These are phyloP conservation scores for Daedaleopsis nitida DNA, from an alignment of 768 basidiomycete genomes.

Conservation along the genomic window DNA sequence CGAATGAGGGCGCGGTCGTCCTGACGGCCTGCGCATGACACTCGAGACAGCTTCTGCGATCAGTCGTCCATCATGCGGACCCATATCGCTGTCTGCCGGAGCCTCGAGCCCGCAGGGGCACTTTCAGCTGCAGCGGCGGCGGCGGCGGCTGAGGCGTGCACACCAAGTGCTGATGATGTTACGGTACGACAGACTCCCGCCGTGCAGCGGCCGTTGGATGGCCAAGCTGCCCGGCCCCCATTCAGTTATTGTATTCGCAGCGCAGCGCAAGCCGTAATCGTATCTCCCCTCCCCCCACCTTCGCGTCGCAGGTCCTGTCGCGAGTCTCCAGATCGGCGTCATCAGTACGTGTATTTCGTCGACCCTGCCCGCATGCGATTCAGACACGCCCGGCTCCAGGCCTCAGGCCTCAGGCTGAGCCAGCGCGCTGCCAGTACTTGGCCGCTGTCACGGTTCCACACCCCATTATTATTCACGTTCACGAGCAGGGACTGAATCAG, in stretches of 20 bases:
- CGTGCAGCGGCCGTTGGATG: neutral
- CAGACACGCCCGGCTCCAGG: neutral
- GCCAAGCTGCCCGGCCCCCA: neutral
- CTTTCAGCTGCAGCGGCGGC: neutral
- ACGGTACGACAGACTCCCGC: too few relatives aligned
- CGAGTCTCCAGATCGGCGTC: neutral
- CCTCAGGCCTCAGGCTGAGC: too few relatives aligned
- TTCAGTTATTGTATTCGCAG: slow-evolving; percentile 11
- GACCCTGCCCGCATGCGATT: neutral
- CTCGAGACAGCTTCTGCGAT: slow-evolving; percentile 14
- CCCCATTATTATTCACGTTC: neutral
- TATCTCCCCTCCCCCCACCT: neutral
- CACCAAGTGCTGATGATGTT: too few relatives aligned
- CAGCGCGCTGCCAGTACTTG: too few relatives aligned
- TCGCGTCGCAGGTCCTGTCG: neutral
- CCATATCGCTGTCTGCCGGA: slow-evolving; percentile 6
- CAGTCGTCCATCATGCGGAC: slow-evolving; percentile 14
- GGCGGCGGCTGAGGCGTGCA: too few relatives aligned
- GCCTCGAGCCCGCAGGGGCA: slow-evolving; percentile 4
- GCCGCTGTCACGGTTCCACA: neutral
- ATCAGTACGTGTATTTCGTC: slow-evolving; percentile 3
- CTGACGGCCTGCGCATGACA: slow-evolving; percentile 15
- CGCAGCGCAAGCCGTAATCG: slow-evolving; percentile 7
- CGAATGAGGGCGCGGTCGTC: slow-evolving; percentile 15
- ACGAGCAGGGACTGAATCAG: neutral